These are phyloP conservation scores for Skeletonema menzelii DNA, from an alignment of 108 stramenopile species.

Conservation along the genomic window DNA sequence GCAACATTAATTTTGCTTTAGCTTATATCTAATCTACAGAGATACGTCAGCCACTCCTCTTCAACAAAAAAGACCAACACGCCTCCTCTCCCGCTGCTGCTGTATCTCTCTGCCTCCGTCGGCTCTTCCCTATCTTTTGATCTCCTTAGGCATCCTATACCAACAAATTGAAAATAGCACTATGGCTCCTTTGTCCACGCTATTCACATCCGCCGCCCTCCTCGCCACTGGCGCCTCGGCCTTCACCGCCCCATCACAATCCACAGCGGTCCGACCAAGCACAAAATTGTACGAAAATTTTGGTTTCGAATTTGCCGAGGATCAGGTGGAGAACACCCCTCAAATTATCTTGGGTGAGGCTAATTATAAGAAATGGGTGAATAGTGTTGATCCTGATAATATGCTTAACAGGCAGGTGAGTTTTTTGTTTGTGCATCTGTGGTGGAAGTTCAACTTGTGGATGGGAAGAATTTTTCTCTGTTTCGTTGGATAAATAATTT, in stretches of 20 bases:
- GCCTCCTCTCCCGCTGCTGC: not conserved
- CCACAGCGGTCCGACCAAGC: slow-evolving; percentile 8
- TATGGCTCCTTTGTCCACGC: slow-evolving; percentile 46
- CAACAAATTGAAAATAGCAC: slow-evolving; percentile 7
- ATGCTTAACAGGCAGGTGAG: slow-evolving; percentile 86
- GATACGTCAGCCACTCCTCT: not conserved
- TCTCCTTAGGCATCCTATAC: not conserved
- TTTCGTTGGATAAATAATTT: slow-evolving; percentile 2
- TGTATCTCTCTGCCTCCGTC: not conserved
- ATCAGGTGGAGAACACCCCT: slow-evolving; percentile 79
- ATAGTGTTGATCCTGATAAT: slow-evolving; percentile 62
- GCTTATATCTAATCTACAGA: not conserved
- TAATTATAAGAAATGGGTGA: slow-evolving; percentile 88
- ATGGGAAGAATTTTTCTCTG: not conserved
- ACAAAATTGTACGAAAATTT: slow-evolving; percentile 61
- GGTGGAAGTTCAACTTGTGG: not conserved
- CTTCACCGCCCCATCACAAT: slow-evolving; percentile 9
- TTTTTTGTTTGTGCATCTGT: not conserved
- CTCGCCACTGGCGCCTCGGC: slow-evolving; percentile 35
- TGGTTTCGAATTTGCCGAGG: slow-evolving; percentile 82
- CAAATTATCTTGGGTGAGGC: slow-evolving; percentile 76
- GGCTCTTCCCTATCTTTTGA: not conserved
- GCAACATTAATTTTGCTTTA: not conserved
- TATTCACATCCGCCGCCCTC: slow-evolving; percentile 37
- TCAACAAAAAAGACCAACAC: not conserved